Conservation (phyloP, 495 filamentous ascomycete genomes). For the Hypoxylon fragiforme region DNA sequence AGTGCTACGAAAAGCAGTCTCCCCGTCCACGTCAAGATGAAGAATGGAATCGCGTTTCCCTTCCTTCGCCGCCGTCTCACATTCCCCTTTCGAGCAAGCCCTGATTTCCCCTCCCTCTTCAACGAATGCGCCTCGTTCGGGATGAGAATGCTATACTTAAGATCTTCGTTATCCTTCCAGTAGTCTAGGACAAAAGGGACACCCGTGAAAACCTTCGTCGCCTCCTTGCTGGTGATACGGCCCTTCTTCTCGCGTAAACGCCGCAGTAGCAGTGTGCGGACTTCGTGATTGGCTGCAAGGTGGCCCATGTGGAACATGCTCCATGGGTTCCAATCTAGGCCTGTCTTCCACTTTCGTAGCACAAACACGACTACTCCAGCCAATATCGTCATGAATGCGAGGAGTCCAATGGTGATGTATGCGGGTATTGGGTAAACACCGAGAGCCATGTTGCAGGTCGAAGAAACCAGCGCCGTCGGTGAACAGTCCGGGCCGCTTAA, state of each 20-base stretch:
- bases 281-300: conserved; percentile 29
- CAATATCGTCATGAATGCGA: conserved; percentile 27
- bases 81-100: conserved; percentile 10
- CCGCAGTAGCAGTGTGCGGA: conserved; percentile 23
- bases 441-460: conserved; percentile 23
- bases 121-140: conserved; percentile 15
- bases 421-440: conserved; percentile 23
- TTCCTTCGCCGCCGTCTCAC: background rate
- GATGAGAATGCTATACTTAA: conserved; percentile 21
- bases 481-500: conserved; percentile 27
- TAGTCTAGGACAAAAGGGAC: conserved; percentile 14
- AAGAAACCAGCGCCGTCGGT: background rate
- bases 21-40: conserved; percentile 34
- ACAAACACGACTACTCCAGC: conserved; percentile 12
- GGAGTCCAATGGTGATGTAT: conserved; percentile 24
- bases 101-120: conserved; percentile 20
- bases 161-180: conserved; percentile 21
- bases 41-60: conserved; percentile 29
- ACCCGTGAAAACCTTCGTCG: conserved; percentile 9
- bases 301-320: conserved; percentile 30
- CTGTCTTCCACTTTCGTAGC: conserved; percentile 38
- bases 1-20: conserved; percentile 29
- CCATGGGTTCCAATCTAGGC: conserved; percentile 40
- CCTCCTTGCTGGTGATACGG: conserved; percentile 11
- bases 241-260: conserved; percentile 24